These are phyloP conservation scores for Potentilla sterilis DNA, from an alignment of 306 rosid species.

Conservation along the genomic window DNA sequence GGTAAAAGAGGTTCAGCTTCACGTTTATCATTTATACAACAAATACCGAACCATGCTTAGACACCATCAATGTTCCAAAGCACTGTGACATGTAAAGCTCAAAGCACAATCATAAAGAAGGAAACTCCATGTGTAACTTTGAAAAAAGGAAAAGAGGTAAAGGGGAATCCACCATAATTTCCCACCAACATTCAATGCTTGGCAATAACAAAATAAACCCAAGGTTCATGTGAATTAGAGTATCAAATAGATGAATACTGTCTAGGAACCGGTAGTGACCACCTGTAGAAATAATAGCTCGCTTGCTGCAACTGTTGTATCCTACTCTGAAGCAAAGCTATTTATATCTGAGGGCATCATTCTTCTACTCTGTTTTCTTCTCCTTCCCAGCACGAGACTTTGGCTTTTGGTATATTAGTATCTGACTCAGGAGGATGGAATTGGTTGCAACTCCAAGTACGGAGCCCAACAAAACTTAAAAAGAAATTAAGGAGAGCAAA, in stretches of 20 bases:
- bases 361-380: slow-evolving; percentile 63
- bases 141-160: not conserved
- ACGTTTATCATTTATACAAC: not conserved
- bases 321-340: slow-evolving; percentile 18
- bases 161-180: slow-evolving; percentile 18
- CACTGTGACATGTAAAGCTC: slow-evolving; percentile 18
- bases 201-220: too few species aligned
- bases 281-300: slow-evolving; percentile 9
- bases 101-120: not conserved
- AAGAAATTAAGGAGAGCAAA: slow-evolving; percentile 43
- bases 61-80: slow-evolving; percentile 1
- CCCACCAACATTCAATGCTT: not conserved
- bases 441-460: slow-evolving; percentile 72
- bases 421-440: slow-evolving; percentile 74
- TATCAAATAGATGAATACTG: not conserved
- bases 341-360: not conserved
- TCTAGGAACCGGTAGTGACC: not conserved
- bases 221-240: not conserved
- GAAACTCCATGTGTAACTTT: not conserved
- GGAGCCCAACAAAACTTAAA: slow-evolving; percentile 77
- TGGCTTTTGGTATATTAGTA: slow-evolving; percentile 63
- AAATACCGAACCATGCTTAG: not conserved
- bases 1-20: not conserved
- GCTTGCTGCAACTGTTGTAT: slow-evolving; percentile 22
- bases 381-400: slow-evolving; percentile 39